Evolutionary conservation across 2,329 filamentous ascomycete genomes (phyloP).

Genomic region (Helotiales sp.): DNA sequence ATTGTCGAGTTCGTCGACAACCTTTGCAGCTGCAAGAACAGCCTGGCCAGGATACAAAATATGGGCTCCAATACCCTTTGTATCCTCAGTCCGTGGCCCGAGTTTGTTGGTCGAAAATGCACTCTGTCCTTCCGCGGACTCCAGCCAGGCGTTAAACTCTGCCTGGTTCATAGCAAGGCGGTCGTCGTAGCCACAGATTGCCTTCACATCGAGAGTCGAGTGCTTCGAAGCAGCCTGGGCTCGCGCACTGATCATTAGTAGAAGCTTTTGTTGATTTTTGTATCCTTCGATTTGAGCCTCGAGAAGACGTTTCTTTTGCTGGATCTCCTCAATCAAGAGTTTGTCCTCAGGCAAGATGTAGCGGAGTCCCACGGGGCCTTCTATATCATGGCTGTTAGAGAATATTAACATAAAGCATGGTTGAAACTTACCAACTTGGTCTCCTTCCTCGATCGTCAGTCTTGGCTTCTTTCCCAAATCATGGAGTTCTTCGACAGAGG

Average conservation of each 20-base stretch:
- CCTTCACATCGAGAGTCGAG: constrained; percentile 32
- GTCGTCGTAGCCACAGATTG: constrained; percentile 41
- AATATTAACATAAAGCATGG: not conserved
- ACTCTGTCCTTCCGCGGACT: constrained; percentile 35
- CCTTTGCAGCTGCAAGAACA: constrained; percentile 9
- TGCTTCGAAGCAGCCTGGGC: constrained; percentile 31
- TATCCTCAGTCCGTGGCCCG: constrained; percentile 39
- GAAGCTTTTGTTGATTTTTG: constrained; percentile 33
- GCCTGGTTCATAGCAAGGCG: constrained; percentile 40
- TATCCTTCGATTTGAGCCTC: constrained; percentile 31
- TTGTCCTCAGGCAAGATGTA: constrained; percentile 39
- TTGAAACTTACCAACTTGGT: constrained; percentile 36
- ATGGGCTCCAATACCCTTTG: constrained; percentile 28
- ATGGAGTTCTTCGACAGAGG: constrained; percentile 33
- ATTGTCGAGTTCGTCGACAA: constrained; percentile 33
- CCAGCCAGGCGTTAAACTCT: constrained; percentile 37
- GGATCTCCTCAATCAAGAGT: constrained; percentile 31
- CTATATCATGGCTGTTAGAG: constrained; percentile 20
- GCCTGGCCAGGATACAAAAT: constrained; percentile 32
- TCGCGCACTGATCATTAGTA: constrained; percentile 38
- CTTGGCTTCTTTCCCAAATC: constrained; percentile 39
- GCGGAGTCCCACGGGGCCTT: constrained; percentile 35
- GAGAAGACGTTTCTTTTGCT: constrained; percentile 27
- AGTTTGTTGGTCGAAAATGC: constrained; percentile 36
- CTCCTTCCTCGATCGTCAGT: constrained; percentile 34